Evolutionary conservation across 106 monocot genomes (phyloP).

Genomic region (Cymbidium sinense): DNA sequence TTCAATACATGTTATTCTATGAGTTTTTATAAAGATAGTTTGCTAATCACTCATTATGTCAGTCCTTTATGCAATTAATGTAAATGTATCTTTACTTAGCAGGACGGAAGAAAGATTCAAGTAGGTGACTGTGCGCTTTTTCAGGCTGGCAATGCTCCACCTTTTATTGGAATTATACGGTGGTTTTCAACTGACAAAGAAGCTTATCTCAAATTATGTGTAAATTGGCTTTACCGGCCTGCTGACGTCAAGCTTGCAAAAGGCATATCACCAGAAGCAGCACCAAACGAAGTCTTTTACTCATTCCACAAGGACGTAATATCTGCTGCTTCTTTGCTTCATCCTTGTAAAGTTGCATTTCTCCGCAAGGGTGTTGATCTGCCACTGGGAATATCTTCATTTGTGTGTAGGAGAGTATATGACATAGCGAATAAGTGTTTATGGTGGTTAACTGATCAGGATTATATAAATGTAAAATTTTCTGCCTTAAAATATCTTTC

Average conservation of each 20-base stretch:
- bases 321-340: slow-evolving; percentile 73
- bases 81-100: not conserved
- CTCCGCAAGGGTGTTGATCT: slow-evolving; percentile 75
- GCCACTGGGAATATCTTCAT: slow-evolving; percentile 75
- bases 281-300: slow-evolving; percentile 93
- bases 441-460: slow-evolving; percentile 95
- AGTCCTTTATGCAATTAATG: not conserved
- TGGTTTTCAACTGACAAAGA: slow-evolving; percentile 51
- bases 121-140: slow-evolving; percentile 96
- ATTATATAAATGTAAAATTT: slow-evolving; percentile 84
- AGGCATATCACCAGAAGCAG: slow-evolving; percentile 62
- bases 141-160: slow-evolving; percentile 73
- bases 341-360: slow-evolving; percentile 97
- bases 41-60: not conserved
- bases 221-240: slow-evolving; percentile 94
- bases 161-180: slow-evolving; percentile 87
- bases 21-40: not conserved
- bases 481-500: not conserved
- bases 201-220: slow-evolving; percentile 64
- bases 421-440: slow-evolving; percentile 89
- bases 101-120: slow-evolving; percentile 80
- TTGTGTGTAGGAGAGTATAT: slow-evolving; percentile 88
- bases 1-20: not conserved
- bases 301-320: slow-evolving; percentile 92
- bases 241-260: slow-evolving; percentile 80